A percentile compares a stretch with the other conserved stretches of the same genome.
Conservation (phyloP, 345 rosid species). For the Lepidium didymum region DNA sequence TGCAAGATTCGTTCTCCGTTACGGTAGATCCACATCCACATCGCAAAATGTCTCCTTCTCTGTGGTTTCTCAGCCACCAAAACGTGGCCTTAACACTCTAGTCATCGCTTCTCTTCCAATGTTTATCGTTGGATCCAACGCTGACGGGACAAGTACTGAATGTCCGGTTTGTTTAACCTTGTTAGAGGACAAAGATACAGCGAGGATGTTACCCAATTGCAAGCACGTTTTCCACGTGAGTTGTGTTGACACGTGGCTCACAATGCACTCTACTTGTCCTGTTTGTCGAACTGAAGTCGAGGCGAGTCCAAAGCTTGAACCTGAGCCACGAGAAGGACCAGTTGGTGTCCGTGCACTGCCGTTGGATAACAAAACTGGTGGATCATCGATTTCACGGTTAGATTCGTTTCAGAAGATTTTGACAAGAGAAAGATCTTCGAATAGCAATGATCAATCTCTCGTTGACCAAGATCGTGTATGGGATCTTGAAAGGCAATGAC, state of each 20-base stretch:
- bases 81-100: constrained; percentile 43
- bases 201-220: constrained; percentile 59
- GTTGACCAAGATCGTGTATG: constrained; percentile 20
- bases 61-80: constrained; percentile 30
- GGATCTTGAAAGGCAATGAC: constrained; percentile 22
- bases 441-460: constrained; percentile 3
- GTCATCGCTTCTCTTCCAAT: constrained; percentile 52
- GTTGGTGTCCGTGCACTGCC: too few species aligned
- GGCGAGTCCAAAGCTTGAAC: constrained; percentile 46
- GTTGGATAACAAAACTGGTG: constrained; percentile 30
- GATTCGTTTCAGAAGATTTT: constrained; percentile 42
- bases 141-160: constrained; percentile 22
- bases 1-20: constrained; percentile 32
- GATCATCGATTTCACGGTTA: constrained; percentile 37
- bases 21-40: constrained; percentile 32
- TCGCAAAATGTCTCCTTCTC: constrained; percentile 17
- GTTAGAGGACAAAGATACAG: constrained; percentile 59
- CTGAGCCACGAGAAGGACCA: constrained; percentile 42
- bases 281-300: constrained; percentile 69
- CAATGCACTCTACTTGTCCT: constrained; percentile 58
- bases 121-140: constrained; percentile 25
- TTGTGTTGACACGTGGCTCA: constrained; percentile 69
- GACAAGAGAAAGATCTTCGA: constrained; percentile 40
- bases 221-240: constrained; percentile 62
- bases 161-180: constrained; percentile 66